Evolutionary conservation across 2,329 filamentous ascomycete species (phyloP), one percentile per base, ranked within the genome.

Genomic region (Raffaelea ambrosiae): DNA sequence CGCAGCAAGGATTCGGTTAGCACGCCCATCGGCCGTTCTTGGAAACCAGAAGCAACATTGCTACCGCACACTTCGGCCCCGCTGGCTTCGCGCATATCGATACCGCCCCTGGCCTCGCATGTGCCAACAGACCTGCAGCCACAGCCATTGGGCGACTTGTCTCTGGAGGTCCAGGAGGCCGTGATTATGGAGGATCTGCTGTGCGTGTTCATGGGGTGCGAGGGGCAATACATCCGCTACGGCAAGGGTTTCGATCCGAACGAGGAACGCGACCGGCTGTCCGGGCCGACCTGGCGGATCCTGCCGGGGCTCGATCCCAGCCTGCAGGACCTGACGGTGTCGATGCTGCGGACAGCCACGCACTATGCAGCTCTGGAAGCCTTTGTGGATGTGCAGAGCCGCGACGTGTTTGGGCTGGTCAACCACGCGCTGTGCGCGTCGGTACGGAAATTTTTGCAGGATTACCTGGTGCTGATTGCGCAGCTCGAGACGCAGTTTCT

Each of bases 381-480:
- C 3, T 97, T 96, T 64, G 83, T 97, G 44, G 91, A 98, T 59
- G 86, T 96, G 1, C 88, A 96, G 63, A 95, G 90, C 62, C 77
- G 88, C 39, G 88, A 93, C 45, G 88, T 96, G 61, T 96, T 91
- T 65, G 93, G 93, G 9, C 84, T 87, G 19, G 91, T 98, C 52
- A 97, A 94, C 61, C 93, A 98, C 67, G 90, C 93, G 1, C 72
- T 98, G 29, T 97, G 93, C 64, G 91, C 93, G n/a, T 86, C 91
- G 8, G 88, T 98, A 58, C 81, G 93, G 51, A 94, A 88, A 61
- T 74, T 94, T 40, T 69, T 98, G 23, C 93, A 95, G 50, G 93
- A 98, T 63, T 98, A 97, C 61, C 73, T 97, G 49, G 82, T 95
- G 48, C 79, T 98, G 65, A 81, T 97, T 59, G 89, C 89, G 18